phyloP scores from a whole-genome alignment of 257 asterid genomes.

The Echites panduratus region DNA sequence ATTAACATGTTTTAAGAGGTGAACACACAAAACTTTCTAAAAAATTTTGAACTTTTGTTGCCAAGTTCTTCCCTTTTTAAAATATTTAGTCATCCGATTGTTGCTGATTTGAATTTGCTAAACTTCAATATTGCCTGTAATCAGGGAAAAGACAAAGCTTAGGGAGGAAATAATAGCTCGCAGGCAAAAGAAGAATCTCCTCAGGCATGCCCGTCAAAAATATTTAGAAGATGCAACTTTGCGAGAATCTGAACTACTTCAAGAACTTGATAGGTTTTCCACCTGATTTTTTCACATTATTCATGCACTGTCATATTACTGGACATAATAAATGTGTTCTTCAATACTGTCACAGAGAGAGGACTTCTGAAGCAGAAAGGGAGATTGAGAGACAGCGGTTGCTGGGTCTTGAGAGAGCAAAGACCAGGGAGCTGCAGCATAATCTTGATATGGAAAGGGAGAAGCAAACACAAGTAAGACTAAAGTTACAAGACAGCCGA shows the following conservation, averaged over 20 bases:
- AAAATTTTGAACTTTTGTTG: background rate
- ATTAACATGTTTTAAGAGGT: background rate
- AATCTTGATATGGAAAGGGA: slow-evolving; percentile 95
- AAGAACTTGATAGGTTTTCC: slow-evolving; percentile 76
- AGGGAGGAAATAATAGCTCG: slow-evolving; percentile 77
- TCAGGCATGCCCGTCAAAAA: slow-evolving; percentile 68
- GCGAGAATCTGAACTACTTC: slow-evolving; percentile 81
- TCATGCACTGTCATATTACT: background rate
- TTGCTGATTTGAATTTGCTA: slow-evolving; percentile 12
- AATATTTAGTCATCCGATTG: slow-evolving; percentile 1
- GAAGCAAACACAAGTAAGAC: slow-evolving; percentile 82
- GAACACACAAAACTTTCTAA: background rate
- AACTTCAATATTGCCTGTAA: slow-evolving; percentile 14
- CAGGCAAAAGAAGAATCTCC: slow-evolving; percentile 72
- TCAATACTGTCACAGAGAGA: slow-evolving; percentile 46
- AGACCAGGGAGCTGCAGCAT: slow-evolving; percentile 86
- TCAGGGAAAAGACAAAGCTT: slow-evolving; percentile 77
- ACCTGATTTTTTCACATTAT: slow-evolving; percentile 8
- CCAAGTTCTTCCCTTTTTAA: background rate
- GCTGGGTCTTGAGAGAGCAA: slow-evolving; percentile 83
- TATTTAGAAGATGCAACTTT: slow-evolving; percentile 79
- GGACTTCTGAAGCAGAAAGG: slow-evolving; percentile 70
- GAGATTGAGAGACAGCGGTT: slow-evolving; percentile 83
- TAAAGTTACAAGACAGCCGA: background rate
- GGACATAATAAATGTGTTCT: background rate